Conservation (phyloP, 352 stramenopile species). For the Aphanomyces astaci region DNA sequence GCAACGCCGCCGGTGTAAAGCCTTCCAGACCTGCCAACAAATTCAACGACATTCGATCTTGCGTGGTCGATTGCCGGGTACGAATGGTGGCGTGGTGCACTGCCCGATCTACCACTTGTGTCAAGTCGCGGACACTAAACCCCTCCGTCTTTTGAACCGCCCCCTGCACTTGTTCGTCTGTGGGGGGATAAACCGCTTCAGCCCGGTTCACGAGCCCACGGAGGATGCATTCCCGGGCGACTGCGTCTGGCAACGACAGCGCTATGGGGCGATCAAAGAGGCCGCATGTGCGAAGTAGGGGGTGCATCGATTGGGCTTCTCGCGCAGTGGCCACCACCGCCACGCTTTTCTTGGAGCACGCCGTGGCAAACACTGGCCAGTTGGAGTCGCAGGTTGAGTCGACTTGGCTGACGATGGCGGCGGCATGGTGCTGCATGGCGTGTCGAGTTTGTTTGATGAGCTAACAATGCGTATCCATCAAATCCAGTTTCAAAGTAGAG, state of each 20-base stretch:
- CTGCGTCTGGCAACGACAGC: slow-evolving; percentile 49
- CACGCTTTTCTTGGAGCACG: slow-evolving; percentile 61
- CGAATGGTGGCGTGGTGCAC: slow-evolving; percentile 58
- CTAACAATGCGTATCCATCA: too few relatives aligned
- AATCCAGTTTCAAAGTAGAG: background rate
- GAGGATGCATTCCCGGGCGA: slow-evolving; percentile 56
- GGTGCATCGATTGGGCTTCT: slow-evolving; percentile 62
- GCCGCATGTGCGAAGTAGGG: slow-evolving; percentile 44
- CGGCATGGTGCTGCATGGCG: background rate
- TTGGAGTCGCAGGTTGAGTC: slow-evolving; percentile 32
- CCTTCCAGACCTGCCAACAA: slow-evolving; percentile 64
- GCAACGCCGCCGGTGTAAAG: slow-evolving; percentile 74
- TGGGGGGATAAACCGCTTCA: background rate
- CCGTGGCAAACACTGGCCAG: slow-evolving; percentile 16
- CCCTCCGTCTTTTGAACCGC: slow-evolving; percentile 43
- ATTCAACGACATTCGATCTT: slow-evolving; percentile 30
- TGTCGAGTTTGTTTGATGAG: background rate
- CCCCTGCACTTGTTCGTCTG: background rate
- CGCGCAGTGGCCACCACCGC: slow-evolving; percentile 47
- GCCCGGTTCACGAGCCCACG: slow-evolving; percentile 38
- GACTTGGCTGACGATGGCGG: background rate
- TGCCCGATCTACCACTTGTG: slow-evolving; percentile 51
- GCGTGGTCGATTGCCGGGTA: background rate
- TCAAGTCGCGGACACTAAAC: slow-evolving; percentile 74
- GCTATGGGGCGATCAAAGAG: slow-evolving; percentile 64